Evolutionary conservation across 495 filamentous ascomycete genomes (phyloP).

Genomic region (Penicillium ochrochloron): DNA sequence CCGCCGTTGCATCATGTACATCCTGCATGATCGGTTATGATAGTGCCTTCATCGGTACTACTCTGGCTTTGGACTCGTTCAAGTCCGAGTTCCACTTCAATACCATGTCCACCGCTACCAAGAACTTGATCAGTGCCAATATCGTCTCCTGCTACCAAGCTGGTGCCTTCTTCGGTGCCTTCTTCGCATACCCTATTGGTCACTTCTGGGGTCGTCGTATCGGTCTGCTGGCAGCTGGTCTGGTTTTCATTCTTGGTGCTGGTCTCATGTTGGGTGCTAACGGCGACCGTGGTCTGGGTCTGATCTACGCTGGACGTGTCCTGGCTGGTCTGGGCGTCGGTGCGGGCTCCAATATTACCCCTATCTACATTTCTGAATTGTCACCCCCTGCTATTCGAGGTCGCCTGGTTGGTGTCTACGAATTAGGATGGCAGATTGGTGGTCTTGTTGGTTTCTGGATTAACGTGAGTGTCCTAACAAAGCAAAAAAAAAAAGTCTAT

Average conservation of each 20-base stretch:
- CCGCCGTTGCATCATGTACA: constrained; percentile 70
- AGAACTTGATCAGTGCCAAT: constrained; percentile 64
- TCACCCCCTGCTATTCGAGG: constrained; percentile 79
- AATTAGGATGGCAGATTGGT: constrained; percentile 74
- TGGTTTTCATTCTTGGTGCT: constrained; percentile 66
- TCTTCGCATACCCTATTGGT: constrained; percentile 62
- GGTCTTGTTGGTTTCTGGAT: constrained; percentile 78
- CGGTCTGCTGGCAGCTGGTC: constrained; percentile 56
- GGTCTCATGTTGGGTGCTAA: constrained; percentile 66
- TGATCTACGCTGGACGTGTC: constrained; percentile 72
- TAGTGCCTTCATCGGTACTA: constrained; percentile 74
- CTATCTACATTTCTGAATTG: constrained; percentile 80
- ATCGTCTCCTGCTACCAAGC: constrained; percentile 73
- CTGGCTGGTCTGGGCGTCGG: constrained; percentile 75
- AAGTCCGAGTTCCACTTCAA: constrained; percentile 62
- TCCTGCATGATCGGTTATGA: constrained; percentile 79
- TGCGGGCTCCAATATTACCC: constrained; percentile 74
- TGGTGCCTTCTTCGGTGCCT: constrained; percentile 69
- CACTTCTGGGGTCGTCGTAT: constrained; percentile 62
- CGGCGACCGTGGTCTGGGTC: constrained; percentile 58
- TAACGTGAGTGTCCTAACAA: constrained; percentile 45
- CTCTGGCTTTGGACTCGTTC: constrained; percentile 68
- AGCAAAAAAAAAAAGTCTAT: not conserved
- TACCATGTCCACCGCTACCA: constrained; percentile 40
- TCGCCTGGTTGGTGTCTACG: constrained; percentile 75